A percentile compares a stretch with the other conserved stretches of the same genome.
Evolutionary conservation across 495 filamentous ascomycete species (phyloP).

Genomic region (Aspergillus campestris): DNA sequence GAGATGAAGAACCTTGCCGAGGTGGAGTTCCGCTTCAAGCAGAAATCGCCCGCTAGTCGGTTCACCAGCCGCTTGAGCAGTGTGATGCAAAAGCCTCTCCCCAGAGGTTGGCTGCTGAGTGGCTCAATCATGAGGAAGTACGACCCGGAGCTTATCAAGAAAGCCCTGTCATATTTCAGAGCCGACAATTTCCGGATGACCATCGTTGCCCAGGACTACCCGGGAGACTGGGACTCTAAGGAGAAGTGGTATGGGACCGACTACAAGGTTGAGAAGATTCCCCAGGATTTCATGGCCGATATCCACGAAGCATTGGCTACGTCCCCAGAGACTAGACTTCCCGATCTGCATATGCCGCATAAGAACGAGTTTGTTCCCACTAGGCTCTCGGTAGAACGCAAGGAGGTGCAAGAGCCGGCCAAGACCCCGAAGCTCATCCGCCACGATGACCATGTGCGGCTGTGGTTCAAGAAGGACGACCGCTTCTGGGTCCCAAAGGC

Average conservation of each 20-base stretch:
- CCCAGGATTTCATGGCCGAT: conserved; percentile 60
- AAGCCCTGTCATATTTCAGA: conserved; percentile 64
- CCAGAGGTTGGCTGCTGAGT: conserved; percentile 80
- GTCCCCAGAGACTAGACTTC: conserved; percentile 48
- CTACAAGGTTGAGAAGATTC: conserved; percentile 77
- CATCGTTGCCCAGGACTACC: conserved; percentile 72
- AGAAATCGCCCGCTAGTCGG: conserved; percentile 81
- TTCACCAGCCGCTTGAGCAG: conserved; percentile 77
- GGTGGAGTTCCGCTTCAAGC: conserved; percentile 88
- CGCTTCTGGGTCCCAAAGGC: conserved; percentile 98
- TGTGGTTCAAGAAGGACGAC: conserved; percentile 99
- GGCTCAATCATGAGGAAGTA: conserved; percentile 68
- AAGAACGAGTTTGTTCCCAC: conserved; percentile 96
- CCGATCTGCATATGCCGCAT: conserved; percentile 78
- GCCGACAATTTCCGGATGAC: conserved; percentile 85
- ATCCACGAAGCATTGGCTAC: conserved; percentile 55
- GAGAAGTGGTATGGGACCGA: conserved; percentile 99
- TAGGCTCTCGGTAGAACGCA: conserved; percentile 89
- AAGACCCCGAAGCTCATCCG: conserved; percentile 77
- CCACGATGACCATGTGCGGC: conserved; percentile 70
- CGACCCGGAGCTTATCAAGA: conserved; percentile 63
- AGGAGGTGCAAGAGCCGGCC: conserved; percentile 65
- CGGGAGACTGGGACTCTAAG: conserved; percentile 75
- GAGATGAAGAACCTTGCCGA: conserved; percentile 85
- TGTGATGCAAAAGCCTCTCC: conserved; percentile 83